Evolutionary conservation across 2,329 filamentous ascomycete species (phyloP).

Genomic region (Penicillium sp.): DNA sequence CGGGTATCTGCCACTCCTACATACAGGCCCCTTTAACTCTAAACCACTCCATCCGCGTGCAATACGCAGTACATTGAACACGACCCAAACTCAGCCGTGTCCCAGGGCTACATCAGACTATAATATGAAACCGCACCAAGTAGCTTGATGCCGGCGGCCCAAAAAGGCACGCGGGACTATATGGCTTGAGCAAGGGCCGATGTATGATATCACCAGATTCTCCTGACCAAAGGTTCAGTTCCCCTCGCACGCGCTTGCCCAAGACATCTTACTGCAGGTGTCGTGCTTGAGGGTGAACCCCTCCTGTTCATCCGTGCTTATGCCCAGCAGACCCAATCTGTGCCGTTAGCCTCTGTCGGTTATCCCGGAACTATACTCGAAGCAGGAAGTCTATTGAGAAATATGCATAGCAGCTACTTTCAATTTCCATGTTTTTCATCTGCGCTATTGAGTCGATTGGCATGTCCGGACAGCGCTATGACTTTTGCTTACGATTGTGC

Average conservation of each 20-base stretch:
- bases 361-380: not conserved
- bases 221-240: conserved; percentile 1
- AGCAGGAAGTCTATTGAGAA: conserved; percentile 5
- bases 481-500: conserved; percentile 1
- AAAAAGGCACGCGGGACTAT: conserved; percentile 10
- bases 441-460: conserved; percentile 15
- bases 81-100: conserved; percentile 1
- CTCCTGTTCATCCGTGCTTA: not conserved
- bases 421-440: not conserved
- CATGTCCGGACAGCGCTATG: conserved; percentile 14
- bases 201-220: conserved; percentile 16
- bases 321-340: conserved; percentile 3
- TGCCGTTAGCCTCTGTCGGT: conserved; percentile 3
- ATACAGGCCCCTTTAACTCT: not conserved
- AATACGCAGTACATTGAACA: conserved; percentile 15
- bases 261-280: conserved; percentile 2
- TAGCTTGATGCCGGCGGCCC: conserved; percentile 9
- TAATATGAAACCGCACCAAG: conserved; percentile 8
- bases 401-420: conserved; percentile 8
- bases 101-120: not conserved
- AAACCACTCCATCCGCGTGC: not conserved
- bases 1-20: not conserved
- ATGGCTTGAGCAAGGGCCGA: conserved; percentile 13
- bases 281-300: not conserved
- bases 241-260: not conserved